Percentiles rank a stretch among this genome's conserved stretches.
Evolutionary conservation across 495 filamentous ascomycete genomes (phyloP).

Genomic region (Hypoxylon fragiforme): DNA sequence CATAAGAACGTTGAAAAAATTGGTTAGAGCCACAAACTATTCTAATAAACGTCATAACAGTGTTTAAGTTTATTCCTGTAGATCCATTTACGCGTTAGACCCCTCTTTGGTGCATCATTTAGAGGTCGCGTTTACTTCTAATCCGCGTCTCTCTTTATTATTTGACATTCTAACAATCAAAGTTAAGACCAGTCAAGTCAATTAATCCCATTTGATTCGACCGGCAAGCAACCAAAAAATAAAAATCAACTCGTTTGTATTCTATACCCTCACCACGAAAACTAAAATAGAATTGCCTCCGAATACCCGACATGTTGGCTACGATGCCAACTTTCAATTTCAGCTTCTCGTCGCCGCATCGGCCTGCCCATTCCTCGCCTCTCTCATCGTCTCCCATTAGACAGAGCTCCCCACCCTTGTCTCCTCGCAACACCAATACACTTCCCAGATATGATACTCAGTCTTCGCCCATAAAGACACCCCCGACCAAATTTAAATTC

Average conservation of each 20-base stretch:
- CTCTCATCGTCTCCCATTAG: constrained; percentile 41
- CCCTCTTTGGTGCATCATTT: constrained; percentile 10
- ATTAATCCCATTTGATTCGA: background rate
- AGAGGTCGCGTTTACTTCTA: constrained; percentile 19
- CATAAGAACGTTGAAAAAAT: no score
- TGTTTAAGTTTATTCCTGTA: no score
- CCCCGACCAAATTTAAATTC: constrained; percentile 36
- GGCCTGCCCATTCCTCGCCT: constrained; percentile 38
- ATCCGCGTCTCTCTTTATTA: constrained; percentile 24
- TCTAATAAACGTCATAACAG: no score
- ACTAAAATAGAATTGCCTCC: background rate
- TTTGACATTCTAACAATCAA: no score
- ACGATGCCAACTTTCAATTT: constrained; percentile 39
- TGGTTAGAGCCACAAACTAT: no score
- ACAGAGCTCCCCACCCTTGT: constrained; percentile 35
- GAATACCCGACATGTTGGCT: constrained; percentile 36
- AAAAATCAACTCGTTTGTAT: background rate
- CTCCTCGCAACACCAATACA: constrained; percentile 30
- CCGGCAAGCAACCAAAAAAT: background rate
- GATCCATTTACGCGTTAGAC: constrained; percentile 28
- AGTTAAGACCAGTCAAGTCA: no score
- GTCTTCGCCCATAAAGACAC: constrained; percentile 40
- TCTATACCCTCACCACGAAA: background rate
- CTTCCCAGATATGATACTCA: constrained; percentile 36
- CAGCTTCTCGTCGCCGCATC: constrained; percentile 38